Evolutionary conservation across 352 stramenopile species (phyloP).

Genomic region (Aphanomyces invadans): DNA sequence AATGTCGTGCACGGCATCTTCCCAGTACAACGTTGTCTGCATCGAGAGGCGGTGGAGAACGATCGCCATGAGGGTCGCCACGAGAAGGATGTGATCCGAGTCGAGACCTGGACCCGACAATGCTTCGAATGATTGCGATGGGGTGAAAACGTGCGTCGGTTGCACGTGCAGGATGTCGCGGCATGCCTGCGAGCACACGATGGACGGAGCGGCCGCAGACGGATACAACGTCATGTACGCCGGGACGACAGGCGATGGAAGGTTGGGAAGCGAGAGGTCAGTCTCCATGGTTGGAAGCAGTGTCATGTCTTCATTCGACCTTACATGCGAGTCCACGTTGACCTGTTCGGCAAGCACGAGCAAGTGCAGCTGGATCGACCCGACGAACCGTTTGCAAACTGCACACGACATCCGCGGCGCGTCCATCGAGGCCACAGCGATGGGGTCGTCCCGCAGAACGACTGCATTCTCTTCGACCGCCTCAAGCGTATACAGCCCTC

Average conservation of each 20-base stretch:
- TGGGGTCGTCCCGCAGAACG: conserved; percentile 3
- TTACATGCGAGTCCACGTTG: neutral
- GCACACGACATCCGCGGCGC: neutral
- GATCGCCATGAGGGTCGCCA: neutral
- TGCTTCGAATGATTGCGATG: neutral
- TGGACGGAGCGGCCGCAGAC: neutral
- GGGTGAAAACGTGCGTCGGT: conserved; percentile 5
- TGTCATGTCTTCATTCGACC: neutral
- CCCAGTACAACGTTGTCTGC: neutral
- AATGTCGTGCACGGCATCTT: conserved; percentile 6
- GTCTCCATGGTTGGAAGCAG: neutral
- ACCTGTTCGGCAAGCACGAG: neutral
- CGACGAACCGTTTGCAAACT: conserved; percentile 18
- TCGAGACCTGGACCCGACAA: neutral
- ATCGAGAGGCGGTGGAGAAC: neutral
- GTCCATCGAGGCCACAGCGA: conserved; percentile 3
- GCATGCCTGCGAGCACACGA: conserved; percentile 12
- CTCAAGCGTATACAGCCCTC: neutral
- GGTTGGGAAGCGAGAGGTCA: neutral
- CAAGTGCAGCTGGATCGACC: conserved; percentile 8
- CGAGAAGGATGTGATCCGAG: neutral
- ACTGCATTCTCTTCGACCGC: neutral
- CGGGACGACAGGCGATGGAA: neutral
- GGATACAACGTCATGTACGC: conserved; percentile 1
- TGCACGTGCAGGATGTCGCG: conserved; percentile 2